phyloP scores from a whole-genome alignment of 768 basidiomycete species.

The Suillus alpinus region DNA sequence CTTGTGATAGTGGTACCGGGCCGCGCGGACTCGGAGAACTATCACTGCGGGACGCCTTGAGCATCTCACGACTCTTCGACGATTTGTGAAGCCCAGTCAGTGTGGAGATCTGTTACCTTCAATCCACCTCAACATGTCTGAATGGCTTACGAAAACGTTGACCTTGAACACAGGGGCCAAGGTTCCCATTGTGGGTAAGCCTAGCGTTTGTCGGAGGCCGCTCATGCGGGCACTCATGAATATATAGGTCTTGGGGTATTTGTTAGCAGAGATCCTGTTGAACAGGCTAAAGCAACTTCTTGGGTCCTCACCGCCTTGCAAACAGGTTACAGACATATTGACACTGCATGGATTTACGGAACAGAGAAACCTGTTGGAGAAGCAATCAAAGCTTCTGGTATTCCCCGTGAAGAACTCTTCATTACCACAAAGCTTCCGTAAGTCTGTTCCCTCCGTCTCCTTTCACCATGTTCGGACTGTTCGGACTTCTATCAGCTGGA shows the following conservation, averaged over 20 bases:
- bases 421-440: conserved; percentile 50
- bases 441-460: background rate
- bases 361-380: conserved; percentile 47
- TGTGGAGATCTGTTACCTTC: background rate
- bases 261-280: conserved; percentile 2
- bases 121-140: background rate
- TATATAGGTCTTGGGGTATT: conserved; percentile 3
- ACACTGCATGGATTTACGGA: conserved; percentile 24
- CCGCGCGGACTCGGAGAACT: background rate
- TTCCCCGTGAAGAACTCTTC: conserved; percentile 46
- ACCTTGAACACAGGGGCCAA: conserved; percentile 24
- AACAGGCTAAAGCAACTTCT: background rate
- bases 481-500: conserved; percentile 2
- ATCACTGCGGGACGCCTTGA: background rate
- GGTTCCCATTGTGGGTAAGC: conserved; percentile 27
- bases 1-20: background rate
- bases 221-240: background rate
- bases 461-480: too few relatives aligned
- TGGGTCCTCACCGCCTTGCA: conserved; percentile 11
- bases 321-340: conserved; percentile 48
- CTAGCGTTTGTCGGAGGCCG: conserved; percentile 17
- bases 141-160: conserved; percentile 11
- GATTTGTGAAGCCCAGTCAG: background rate
- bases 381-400: conserved; percentile 43
- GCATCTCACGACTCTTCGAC: background rate